Conservation (phyloP, 148 eudicot genomes). For the Rhododendron vialii region DNA sequence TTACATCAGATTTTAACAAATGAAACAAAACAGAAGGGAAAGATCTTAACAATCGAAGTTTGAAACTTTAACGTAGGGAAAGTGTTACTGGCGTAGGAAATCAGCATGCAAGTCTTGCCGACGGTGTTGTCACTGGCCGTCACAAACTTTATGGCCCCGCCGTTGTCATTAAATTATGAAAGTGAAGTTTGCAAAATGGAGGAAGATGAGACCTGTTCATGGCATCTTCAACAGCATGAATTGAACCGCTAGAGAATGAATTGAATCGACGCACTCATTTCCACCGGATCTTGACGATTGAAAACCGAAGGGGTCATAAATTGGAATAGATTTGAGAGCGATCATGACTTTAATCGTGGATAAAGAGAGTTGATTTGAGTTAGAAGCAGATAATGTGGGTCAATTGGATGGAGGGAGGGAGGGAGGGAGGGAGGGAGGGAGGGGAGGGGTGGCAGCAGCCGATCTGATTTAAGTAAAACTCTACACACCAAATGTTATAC, state of each 20-base stretch:
- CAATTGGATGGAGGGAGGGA: not conserved
- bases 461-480: too few species aligned
- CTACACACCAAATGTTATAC: too few species aligned
- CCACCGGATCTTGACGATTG: not conserved
- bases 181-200: too few species aligned
- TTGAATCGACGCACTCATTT: slow-evolving; percentile 18
- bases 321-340: not conserved
- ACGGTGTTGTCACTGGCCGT: slow-evolving; percentile 33
- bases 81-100: slow-evolving; percentile 19
- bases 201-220: too few species aligned
- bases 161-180: too few species aligned
- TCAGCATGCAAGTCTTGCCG: slow-evolving; percentile 37
- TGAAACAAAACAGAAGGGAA: too few species aligned
- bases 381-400: not conserved
- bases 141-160: slow-evolving; percentile 23
- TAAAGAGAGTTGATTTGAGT: not conserved
- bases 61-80: slow-evolving; percentile 28
- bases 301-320: not conserved
- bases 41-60: not conserved
- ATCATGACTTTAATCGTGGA: not conserved
- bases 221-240: too few species aligned
- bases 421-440: not conserved
- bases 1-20: too few species aligned
- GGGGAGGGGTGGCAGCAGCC: not conserved
- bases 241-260: too few species aligned